Evolutionary conservation across 805 yeast genomes (phyloP), one percentile per base, ranked within the genome.

Genomic region (Zygosaccharomyces bailii): DNA sequence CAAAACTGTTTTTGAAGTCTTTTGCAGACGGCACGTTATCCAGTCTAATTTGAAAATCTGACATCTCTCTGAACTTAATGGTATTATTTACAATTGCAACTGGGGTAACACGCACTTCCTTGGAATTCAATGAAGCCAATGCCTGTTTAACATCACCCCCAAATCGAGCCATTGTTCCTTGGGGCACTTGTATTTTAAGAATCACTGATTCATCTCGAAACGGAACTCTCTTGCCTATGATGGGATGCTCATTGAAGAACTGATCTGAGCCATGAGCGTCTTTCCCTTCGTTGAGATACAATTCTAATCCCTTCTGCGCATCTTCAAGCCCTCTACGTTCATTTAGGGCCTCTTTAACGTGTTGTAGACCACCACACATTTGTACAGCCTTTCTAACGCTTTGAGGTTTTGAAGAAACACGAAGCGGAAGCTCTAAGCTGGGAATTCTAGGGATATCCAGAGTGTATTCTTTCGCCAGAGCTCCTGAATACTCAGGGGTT

Each of bases 31-130:
- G 60, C 10, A 84, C 82, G 53, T 77, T 74, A 39, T 74, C 75
- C 9, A 88, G 76, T 24, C 77, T 69, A 51, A 78, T 75, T 61
- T 93, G 98, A 62, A 88, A 91, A 65, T 90, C 98, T 0, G 91
- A 82, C 74, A 89, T 78, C 51, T 86, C 87, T 53, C 96, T 76
- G 62, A 91, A 91, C 50, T 84, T 75, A 57, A 80, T 82, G 13
- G 82, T 83, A 46, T 79, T 75, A 54, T 80, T 79, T 14, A 88
- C 71, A 14, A 87, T 74, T 0, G 83, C 89, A 4, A 77, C 73
- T 0, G 96, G 91, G 35, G 72, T 71, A 2, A 77, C 72, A 18
- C 65, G 65, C 40, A 74, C 71, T 3, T 67, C 53, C 9, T 63
- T 56, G n/a, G 66, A 60, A 16, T 38, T 57, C 20, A 68, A 36